Evolutionary conservation across 192 early-diverging fungal genomes (phyloP).

Genomic region (Phycomyces blakesleeanus): DNA sequence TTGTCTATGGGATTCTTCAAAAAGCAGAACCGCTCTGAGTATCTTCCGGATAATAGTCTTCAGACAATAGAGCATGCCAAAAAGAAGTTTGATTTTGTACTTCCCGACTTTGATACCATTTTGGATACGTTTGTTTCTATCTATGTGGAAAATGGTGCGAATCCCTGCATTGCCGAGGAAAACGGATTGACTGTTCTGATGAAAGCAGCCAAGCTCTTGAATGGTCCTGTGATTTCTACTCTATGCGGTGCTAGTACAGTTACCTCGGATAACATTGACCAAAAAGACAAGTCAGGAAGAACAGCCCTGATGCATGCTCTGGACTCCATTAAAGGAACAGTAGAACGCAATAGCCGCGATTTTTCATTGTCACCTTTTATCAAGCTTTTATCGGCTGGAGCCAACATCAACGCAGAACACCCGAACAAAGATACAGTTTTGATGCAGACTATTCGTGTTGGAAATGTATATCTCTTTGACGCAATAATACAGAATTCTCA

Average conservation of each 20-base stretch:
- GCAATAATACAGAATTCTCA: neutral
- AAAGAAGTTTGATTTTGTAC: constrained; percentile 11
- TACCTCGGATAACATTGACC: constrained; percentile 11
- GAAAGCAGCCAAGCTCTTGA: constrained; percentile 11
- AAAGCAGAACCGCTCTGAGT: neutral
- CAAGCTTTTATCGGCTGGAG: constrained; percentile 25
- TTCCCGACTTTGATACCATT: constrained; percentile 12
- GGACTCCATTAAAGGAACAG: neutral
- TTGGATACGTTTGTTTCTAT: neutral
- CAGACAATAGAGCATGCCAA: constrained; percentile 8
- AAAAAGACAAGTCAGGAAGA: constrained; percentile 10
- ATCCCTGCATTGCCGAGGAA: constrained; percentile 17
- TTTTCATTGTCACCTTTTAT: neutral
- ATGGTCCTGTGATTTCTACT: neutral
- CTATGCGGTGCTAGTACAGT: neutral
- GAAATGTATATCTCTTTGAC: neutral
- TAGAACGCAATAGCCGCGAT: neutral
- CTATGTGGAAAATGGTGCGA: constrained; percentile 5
- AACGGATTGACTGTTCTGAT: constrained; percentile 10
- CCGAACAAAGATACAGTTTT: constrained; percentile 15
- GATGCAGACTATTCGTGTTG: constrained; percentile 30
- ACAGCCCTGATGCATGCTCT: constrained; percentile 34
- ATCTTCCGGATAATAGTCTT: neutral
- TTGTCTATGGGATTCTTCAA: constrained; percentile 18
- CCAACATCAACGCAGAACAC: constrained; percentile 22